Conservation (phyloP, 2,329 filamentous ascomycete species). For the Zymoseptoria brevis region DNA sequence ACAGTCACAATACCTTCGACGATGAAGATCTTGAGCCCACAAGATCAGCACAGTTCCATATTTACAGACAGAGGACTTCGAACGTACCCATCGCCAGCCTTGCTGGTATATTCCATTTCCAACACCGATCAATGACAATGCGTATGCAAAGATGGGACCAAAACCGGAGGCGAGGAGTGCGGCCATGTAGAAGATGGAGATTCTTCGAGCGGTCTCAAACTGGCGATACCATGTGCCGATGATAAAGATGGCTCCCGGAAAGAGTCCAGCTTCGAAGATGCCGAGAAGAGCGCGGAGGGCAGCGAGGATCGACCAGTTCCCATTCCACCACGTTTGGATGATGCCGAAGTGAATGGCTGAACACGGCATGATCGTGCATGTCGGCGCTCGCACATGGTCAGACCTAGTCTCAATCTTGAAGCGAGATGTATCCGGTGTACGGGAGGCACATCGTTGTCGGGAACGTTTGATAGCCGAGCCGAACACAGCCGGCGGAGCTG, state of each 20-base stretch:
- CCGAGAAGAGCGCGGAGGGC: constrained; percentile 52
- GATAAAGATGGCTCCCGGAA: constrained; percentile 31
- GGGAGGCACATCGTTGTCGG: background rate
- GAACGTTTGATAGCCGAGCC: background rate
- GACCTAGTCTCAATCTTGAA: too few relatives aligned
- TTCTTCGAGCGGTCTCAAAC: constrained; percentile 27
- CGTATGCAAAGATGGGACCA: constrained; percentile 30
- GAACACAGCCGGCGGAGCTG: background rate
- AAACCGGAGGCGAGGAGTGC: constrained; percentile 27
- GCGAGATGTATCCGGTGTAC: background rate
- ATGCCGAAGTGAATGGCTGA: too few relatives aligned
- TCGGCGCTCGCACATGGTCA: too few relatives aligned
- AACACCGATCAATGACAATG: constrained; percentile 26
- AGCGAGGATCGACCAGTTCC: constrained; percentile 43
- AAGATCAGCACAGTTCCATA: background rate
- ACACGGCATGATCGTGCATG: too few relatives aligned
- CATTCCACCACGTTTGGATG: too few relatives aligned
- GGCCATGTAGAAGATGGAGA: constrained; percentile 39
- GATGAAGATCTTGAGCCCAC: constrained; percentile 26
- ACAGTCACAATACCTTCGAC: constrained; percentile 35
- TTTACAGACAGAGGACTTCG: background rate
- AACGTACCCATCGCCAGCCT: constrained; percentile 26
- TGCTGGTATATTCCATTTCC: constrained; percentile 26
- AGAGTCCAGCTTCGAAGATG: constrained; percentile 50
- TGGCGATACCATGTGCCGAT: constrained; percentile 22